Evolutionary conservation across 2,329 filamentous ascomycete genomes (phyloP).

Genomic region (Beauveria scarabaeidicola): DNA sequence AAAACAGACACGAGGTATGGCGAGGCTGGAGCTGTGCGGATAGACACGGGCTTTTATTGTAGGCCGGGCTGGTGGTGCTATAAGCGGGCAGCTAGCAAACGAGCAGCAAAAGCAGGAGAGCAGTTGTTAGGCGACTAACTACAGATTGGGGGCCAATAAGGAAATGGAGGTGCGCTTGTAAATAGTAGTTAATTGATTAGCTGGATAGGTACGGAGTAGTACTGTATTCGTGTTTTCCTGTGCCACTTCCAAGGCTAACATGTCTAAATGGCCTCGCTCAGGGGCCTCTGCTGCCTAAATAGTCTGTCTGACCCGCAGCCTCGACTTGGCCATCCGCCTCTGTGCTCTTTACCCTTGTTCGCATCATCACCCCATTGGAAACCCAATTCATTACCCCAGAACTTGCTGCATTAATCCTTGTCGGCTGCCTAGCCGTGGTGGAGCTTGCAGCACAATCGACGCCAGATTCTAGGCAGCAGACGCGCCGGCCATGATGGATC

Average conservation of each 20-base stretch:
- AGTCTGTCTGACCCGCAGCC: not conserved
- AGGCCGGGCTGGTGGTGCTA: not conserved
- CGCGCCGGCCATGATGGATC: not conserved
- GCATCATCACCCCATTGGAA: no score
- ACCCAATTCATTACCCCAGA: not conserved
- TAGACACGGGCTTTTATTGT: conserved; percentile 1
- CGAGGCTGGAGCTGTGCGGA: conserved; percentile 5
- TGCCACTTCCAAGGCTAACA: not conserved
- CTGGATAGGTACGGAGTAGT: no score
- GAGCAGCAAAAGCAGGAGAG: not conserved
- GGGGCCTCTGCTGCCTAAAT: conserved; percentile 8
- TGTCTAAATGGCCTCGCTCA: not conserved
- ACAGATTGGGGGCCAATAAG: not conserved
- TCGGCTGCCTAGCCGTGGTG: conserved; percentile 6
- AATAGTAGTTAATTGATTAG: no score
- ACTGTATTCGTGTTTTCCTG: no score
- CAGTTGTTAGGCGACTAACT: not conserved
- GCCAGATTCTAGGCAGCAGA: conserved; percentile 6
- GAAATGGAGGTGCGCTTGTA: not conserved
- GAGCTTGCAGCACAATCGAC: not conserved
- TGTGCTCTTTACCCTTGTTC: not conserved
- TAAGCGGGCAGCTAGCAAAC: not conserved
- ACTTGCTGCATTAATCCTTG: not conserved
- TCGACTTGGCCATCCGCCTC: not conserved
- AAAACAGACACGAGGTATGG: not conserved